Percentiles rank a stretch among this genome's conserved stretches.
Evolutionary conservation across 345 rosid species (phyloP).

Genomic region (Heritiera fomes): DNA sequence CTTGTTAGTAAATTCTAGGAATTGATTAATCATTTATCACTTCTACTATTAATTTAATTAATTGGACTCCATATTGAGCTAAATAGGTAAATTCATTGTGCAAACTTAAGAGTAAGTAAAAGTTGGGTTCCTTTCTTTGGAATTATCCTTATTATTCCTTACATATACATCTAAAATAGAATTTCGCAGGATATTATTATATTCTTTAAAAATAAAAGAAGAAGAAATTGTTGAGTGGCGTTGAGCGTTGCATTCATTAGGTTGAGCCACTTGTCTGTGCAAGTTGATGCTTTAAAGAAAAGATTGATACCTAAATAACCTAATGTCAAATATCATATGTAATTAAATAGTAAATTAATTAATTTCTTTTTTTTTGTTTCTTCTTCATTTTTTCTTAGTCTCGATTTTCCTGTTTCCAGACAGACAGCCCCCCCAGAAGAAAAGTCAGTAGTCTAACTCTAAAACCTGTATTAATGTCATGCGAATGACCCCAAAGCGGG

Average conservation of each 20-base stretch:
- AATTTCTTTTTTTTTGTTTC: background rate
- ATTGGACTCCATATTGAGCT: too few species aligned
- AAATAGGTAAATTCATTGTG: background rate
- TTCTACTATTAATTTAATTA: too few species aligned
- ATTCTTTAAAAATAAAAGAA: too few species aligned
- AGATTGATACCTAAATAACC: background rate
- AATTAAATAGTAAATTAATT: too few species aligned
- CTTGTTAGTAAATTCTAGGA: too few species aligned
- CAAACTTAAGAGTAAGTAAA: background rate
- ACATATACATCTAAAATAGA: too few species aligned
- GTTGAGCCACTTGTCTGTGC: constrained; percentile 4
- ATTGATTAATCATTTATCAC: too few species aligned
- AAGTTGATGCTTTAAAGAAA: background rate
- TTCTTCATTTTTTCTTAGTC: background rate
- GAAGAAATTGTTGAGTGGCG: background rate
- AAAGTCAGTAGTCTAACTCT: background rate
- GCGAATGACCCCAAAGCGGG: background rate
- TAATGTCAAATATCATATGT: background rate
- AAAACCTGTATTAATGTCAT: background rate
- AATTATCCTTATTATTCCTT: background rate
- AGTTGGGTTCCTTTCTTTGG: too few species aligned
- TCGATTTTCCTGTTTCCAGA: background rate
- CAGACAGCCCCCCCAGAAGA: background rate
- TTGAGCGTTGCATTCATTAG: background rate
- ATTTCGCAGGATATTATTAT: too few species aligned